A percentile compares a stretch with the other conserved stretches of the same genome.
These are phyloP conservation scores for Metarhizium anisopliae DNA, from an alignment of 2,329 filamentous ascomycete genomes.

Conservation along the genomic window DNA sequence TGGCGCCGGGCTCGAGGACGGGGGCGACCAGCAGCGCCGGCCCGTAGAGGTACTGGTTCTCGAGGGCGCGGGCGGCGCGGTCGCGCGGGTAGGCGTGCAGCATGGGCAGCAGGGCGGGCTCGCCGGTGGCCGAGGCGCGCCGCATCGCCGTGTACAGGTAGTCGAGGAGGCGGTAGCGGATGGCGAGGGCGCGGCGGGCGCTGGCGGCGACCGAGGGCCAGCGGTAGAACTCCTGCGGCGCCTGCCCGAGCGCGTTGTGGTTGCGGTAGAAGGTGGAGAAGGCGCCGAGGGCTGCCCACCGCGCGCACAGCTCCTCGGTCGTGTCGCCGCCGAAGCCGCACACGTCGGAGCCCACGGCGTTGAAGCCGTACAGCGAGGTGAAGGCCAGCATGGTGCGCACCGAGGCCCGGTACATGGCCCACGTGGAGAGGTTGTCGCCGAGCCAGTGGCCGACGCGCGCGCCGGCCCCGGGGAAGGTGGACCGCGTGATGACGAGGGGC, in stretches of 20 bases:
- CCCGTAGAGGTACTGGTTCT: slow-evolving; percentile 44
- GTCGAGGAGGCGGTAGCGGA: slow-evolving; percentile 71
- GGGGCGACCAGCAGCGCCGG: slow-evolving; percentile 38
- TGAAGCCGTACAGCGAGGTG: slow-evolving; percentile 57
- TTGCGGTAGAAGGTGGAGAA: slow-evolving; percentile 66
- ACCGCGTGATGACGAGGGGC: slow-evolving; percentile 77
- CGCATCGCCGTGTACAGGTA: slow-evolving; percentile 70
- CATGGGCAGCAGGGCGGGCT: slow-evolving; percentile 58
- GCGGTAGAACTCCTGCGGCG: slow-evolving; percentile 57
- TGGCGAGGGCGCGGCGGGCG: slow-evolving; percentile 58
- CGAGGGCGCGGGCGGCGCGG: slow-evolving; percentile 32
- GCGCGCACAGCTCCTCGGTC: slow-evolving; percentile 54
- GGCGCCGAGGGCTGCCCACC: slow-evolving; percentile 62
- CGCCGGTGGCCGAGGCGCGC: slow-evolving; percentile 49
- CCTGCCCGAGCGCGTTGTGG: slow-evolving; percentile 43
- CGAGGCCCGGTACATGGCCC: slow-evolving; percentile 65
- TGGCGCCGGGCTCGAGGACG: slow-evolving; percentile 34
- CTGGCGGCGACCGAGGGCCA: slow-evolving; percentile 56
- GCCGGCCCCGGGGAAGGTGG: slow-evolving; percentile 70
- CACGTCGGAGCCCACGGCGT: slow-evolving; percentile 63
- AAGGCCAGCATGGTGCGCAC: slow-evolving; percentile 73
- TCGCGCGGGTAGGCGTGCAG: slow-evolving; percentile 61
- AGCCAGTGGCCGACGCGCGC: slow-evolving; percentile 77
- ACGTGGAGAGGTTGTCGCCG: slow-evolving; percentile 63
- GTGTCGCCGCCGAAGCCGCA: slow-evolving; percentile 65